Percentiles rank a stretch among this genome's conserved stretches.
Conservation (phyloP, 352 stramenopile species). For the Phytophthora sojae region DNA sequence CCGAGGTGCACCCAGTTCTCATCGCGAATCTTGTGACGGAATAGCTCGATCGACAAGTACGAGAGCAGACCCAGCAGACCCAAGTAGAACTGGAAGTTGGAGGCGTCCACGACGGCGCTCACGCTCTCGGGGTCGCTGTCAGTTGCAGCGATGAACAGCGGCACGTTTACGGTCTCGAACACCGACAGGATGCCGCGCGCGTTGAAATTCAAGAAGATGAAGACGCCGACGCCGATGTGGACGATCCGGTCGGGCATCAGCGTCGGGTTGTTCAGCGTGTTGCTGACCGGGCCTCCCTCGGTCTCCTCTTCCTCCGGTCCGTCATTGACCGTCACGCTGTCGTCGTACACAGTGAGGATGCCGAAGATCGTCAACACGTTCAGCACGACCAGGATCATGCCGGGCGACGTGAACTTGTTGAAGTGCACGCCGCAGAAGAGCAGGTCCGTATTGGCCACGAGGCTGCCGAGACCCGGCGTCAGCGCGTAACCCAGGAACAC, state of each 20-base stretch:
- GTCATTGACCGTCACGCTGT: conserved; percentile 59
- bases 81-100: conserved; percentile 86
- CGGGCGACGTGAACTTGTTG: conserved; percentile 76
- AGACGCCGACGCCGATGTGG: conserved; percentile 68
- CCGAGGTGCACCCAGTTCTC: conserved; percentile 72
- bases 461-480: conserved; percentile 65
- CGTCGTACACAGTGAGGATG: conserved; percentile 70
- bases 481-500: conserved; percentile 79
- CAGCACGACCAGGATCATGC: conserved; percentile 62
- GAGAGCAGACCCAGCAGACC: conserved; percentile 69
- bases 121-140: conserved; percentile 56
- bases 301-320: conserved; percentile 52
- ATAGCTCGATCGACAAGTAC: conserved; percentile 80
- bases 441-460: conserved; percentile 61
- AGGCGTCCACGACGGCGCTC: conserved; percentile 58
- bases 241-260: conserved; percentile 62
- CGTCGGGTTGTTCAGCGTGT: conserved; percentile 55
- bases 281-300: conserved; percentile 31
- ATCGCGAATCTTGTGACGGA: conserved; percentile 64
- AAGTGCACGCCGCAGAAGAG: conserved; percentile 64
- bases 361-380: conserved; percentile 69
- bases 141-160: conserved; percentile 72
- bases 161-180: conserved; percentile 84
- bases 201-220: conserved; percentile 85
- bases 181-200: conserved; percentile 76